Evolutionary conservation across 495 filamentous ascomycete species (phyloP).

Genomic region (Penicillium diatomitis): DNA sequence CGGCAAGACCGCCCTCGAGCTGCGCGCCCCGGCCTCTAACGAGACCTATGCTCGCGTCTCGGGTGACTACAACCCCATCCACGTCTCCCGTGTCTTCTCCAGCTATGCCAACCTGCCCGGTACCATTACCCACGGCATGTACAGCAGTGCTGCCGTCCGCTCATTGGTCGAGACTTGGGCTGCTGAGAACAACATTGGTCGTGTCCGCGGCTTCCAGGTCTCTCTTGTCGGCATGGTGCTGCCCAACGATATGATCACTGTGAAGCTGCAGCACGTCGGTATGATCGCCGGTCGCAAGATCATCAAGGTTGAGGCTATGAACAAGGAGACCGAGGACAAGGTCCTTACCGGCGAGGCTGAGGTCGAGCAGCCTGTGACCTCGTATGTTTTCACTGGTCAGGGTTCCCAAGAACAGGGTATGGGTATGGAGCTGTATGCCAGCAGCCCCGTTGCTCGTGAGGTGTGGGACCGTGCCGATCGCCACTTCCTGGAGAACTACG

Average conservation of each 20-base stretch:
- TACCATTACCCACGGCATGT: slow-evolving; percentile 99
- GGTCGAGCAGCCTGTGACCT: slow-evolving; percentile 94
- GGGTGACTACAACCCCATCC: slow-evolving; percentile 97
- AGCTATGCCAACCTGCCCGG: slow-evolving; percentile 90
- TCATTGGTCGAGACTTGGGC: slow-evolving; percentile 99
- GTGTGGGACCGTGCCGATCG: slow-evolving; percentile 98
- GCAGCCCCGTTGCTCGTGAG: slow-evolving; percentile 85
- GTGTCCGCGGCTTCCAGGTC: slow-evolving; percentile 93
- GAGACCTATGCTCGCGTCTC: slow-evolving; percentile 97
- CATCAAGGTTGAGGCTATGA: slow-evolving; percentile 93
- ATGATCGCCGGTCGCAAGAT: slow-evolving; percentile 99
- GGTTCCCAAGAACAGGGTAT: slow-evolving; percentile 98
- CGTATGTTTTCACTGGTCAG: slow-evolving; percentile 97
- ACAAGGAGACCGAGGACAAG: slow-evolving; percentile 91
- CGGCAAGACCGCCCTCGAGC: slow-evolving; percentile 76
- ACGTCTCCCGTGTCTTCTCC: slow-evolving; percentile 93
- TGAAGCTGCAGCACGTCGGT: slow-evolving; percentile 89
- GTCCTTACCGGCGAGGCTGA: slow-evolving; percentile 91
- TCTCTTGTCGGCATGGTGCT: slow-evolving; percentile 96
- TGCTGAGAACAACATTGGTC: slow-evolving; percentile 95
- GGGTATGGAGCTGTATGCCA: slow-evolving; percentile 97
- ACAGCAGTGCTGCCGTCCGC: slow-evolving; percentile 94
- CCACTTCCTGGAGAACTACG: slow-evolving; percentile 98
- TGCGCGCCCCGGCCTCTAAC: slow-evolving; percentile 91
- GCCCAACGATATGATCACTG: slow-evolving; percentile 87